Conservation (phyloP, 2,329 filamentous ascomycete genomes). For the Acarospora socialis region DNA sequence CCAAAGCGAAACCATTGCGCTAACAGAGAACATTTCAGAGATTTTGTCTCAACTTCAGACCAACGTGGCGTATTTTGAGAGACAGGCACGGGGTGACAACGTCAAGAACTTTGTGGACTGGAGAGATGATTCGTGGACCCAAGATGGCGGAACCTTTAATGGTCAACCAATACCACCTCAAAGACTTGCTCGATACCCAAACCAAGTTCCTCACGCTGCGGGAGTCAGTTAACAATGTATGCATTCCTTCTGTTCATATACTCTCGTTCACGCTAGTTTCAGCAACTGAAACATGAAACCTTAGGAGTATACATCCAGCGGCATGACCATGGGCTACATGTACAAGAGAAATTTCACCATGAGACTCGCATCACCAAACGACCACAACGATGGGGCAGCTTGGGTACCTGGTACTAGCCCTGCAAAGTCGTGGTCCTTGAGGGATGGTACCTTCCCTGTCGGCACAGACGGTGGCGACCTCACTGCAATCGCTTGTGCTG, state of each 20-base stretch:
- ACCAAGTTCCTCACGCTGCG: slow-evolving; percentile 1
- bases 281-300: too few species aligned
- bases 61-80: slow-evolving; percentile 4
- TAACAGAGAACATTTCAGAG: slow-evolving; percentile 1
- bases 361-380: neutral
- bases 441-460: neutral
- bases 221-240: slow-evolving; percentile 2
- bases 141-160: neutral
- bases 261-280: too few species aligned
- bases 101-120: slow-evolving; percentile 2
- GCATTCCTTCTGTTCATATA: neutral
- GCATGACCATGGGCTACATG: slow-evolving; percentile 3
- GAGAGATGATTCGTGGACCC: neutral
- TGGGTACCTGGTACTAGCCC: slow-evolving; percentile 3
- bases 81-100: slow-evolving; percentile 2
- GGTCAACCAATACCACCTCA: neutral
- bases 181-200: slow-evolving; percentile 2
- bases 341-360: slow-evolving; percentile 5
- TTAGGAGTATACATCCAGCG: neutral
- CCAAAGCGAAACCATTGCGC: neutral
- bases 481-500: slow-evolving; percentile 5
- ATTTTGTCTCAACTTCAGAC: slow-evolving; percentile 4
- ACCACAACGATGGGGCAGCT: slow-evolving; percentile 1
- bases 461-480: slow-evolving; percentile 5
- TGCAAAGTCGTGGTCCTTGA: slow-evolving; percentile 4